These are phyloP conservation scores for Thraustochytrium striatum DNA, from an alignment of 352 stramenopile species.

Conservation along the genomic window DNA sequence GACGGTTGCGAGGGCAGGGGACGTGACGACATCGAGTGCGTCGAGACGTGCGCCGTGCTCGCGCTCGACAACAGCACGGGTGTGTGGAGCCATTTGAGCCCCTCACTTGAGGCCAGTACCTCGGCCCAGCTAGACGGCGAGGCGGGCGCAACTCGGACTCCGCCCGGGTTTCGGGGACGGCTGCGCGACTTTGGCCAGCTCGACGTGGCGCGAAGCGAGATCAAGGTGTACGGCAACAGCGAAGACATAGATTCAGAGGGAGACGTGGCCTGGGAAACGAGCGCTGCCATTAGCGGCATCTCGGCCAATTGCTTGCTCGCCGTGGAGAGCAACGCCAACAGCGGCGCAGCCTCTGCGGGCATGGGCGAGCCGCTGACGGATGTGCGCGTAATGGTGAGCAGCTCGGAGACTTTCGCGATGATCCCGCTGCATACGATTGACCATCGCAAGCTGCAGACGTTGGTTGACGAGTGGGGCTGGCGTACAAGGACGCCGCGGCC, in stretches of 20 bases:
- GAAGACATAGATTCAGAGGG: neutral
- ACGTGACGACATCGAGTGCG: neutral
- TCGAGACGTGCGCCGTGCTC: neutral
- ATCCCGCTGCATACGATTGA: conserved; percentile 45
- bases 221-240: neutral
- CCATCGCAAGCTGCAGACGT: conserved; percentile 5
- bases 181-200: conserved; percentile 41
- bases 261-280: conserved; percentile 32
- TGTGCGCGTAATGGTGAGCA: conserved; percentile 3
- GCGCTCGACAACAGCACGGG: neutral
- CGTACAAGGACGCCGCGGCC: conserved; percentile 30
- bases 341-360: neutral
- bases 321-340: neutral
- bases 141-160: neutral
- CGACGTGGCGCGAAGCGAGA: neutral
- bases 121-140: conserved; percentile 11
- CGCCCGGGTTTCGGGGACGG: neutral
- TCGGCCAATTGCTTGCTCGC: conserved; percentile 26
- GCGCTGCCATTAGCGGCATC: neutral
- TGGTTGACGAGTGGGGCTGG: conserved; percentile 30
- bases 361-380: conserved; percentile 18
- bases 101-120: neutral
- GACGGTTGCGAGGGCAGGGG: neutral
- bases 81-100: conserved; percentile 7
- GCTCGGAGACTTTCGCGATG: neutral